phyloP scores from a whole-genome alignment of 352 stramenopile species.

The Stephanocyclus meneghinianus region DNA sequence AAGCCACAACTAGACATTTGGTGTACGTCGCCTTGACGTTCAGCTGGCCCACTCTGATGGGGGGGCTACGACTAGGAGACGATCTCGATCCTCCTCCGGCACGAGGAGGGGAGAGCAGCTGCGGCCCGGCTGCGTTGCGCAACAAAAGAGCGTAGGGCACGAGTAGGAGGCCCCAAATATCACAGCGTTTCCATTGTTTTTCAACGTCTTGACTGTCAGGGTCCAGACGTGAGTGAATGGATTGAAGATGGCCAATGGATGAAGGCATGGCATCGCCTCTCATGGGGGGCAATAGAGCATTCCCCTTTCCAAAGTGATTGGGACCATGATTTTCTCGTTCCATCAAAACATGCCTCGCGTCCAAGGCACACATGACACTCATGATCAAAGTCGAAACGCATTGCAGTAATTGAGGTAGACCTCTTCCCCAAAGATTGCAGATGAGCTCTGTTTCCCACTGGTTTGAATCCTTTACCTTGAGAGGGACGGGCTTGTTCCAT shows the following conservation, averaged over 20 bases:
- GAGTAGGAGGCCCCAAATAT: slow-evolving; percentile 73
- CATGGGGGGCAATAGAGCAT: slow-evolving; percentile 61
- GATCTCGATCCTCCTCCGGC: background rate
- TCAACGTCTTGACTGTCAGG: slow-evolving; percentile 31
- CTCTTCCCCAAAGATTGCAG: slow-evolving; percentile 45
- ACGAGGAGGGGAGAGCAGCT: slow-evolving; percentile 39
- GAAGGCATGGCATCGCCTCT: slow-evolving; percentile 3
- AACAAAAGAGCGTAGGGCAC: slow-evolving; percentile 68
- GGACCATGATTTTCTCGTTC: slow-evolving; percentile 58
- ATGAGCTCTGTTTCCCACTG: slow-evolving; percentile 74
- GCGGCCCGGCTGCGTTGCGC: slow-evolving; percentile 17
- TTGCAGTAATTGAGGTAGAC: slow-evolving; percentile 63
- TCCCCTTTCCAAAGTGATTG: slow-evolving; percentile 72
- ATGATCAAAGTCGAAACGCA: slow-evolving; percentile 62
- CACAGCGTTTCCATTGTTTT: slow-evolving; percentile 59
- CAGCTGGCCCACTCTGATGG: slow-evolving; percentile 2
- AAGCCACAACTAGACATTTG: slow-evolving; percentile 60
- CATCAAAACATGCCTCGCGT: slow-evolving; percentile 57
- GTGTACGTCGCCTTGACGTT: slow-evolving; percentile 58
- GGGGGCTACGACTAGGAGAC: slow-evolving; percentile 12
- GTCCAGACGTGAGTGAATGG: slow-evolving; percentile 61
- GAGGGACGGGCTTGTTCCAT: slow-evolving; percentile 16
- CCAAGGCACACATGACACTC: slow-evolving; percentile 59
- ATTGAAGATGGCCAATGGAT: slow-evolving; percentile 30
- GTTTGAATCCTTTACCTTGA: slow-evolving; percentile 53